A percentile compares a stretch with the other conserved stretches of the same genome.
phyloP scores from a whole-genome alignment of 495 filamentous ascomycete genomes.

The Penicillium daleae region DNA sequence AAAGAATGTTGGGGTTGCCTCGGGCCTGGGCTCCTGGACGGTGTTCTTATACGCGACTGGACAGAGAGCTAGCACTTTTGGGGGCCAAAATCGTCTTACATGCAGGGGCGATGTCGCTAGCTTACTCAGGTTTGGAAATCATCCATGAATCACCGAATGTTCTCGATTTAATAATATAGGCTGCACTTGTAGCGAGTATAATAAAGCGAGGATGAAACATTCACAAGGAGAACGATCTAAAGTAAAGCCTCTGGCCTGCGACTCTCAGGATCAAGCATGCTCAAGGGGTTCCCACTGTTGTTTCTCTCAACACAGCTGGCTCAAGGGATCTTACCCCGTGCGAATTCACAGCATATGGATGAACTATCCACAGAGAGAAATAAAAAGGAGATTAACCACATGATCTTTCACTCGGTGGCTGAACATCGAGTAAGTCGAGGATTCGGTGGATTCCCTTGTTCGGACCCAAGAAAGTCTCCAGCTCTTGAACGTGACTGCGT shows the following conservation, averaged over 20 bases:
- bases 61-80: not conserved
- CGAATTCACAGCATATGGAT: no score
- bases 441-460: not conserved
- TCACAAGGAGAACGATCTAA: no score
- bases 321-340: no score
- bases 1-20: not conserved
- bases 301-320: not conserved
- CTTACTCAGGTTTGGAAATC: not conserved
- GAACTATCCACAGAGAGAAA: not conserved
- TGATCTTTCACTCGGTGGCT: not conserved
- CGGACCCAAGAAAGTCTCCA: not conserved
- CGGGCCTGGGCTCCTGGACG: no score
- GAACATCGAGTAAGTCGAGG: not conserved
- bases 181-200: no score
- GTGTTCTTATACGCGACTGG: not conserved
- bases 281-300: no score
- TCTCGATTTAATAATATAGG: no score
- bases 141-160: no score
- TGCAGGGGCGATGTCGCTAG: not conserved
- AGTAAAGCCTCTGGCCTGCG: no score
- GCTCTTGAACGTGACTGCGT: not conserved
- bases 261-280: no score
- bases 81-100: not conserved
- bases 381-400: not conserved
- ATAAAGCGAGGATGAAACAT: no score